These are phyloP conservation scores for Trichosporon ovoides DNA, from an alignment of 1,284 basidiomycete genomes.

Conservation along the genomic window DNA sequence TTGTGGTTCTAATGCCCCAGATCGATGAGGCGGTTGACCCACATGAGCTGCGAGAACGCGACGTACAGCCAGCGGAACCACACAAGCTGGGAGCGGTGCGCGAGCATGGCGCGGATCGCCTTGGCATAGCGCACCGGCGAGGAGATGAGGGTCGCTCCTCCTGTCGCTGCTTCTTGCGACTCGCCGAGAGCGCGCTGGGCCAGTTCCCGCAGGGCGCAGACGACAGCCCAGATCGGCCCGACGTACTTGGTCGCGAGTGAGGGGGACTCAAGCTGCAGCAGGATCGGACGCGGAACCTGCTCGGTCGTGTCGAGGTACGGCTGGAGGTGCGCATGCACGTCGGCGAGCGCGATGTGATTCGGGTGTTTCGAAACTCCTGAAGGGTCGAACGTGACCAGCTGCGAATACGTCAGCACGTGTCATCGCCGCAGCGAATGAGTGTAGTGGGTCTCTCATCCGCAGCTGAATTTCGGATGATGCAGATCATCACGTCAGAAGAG, in stretches of 20 bases:
- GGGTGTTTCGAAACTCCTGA: conserved; percentile 78
- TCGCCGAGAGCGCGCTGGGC: not conserved
- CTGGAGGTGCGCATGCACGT: conserved; percentile 48
- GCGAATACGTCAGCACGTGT: conserved; percentile 5
- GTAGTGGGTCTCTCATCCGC: not conserved
- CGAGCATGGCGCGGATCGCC: conserved; percentile 64
- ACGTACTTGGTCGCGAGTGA: conserved; percentile 55
- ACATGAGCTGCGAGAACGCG: conserved; percentile 80
- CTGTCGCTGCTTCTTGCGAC: not conserved
- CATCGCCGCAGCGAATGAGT: not conserved
- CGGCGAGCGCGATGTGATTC: conserved; percentile 76
- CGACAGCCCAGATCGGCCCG: conserved; percentile 20
- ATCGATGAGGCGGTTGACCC: conserved; percentile 72
- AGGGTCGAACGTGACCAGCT: conserved; percentile 89
- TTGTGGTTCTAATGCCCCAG: not conserved
- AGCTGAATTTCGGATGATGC: too few species aligned
- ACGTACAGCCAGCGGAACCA: conserved; percentile 91
- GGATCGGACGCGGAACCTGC: conserved; percentile 29
- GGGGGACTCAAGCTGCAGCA: conserved; percentile 61
- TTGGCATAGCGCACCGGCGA: conserved; percentile 56
- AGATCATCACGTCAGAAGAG: too few species aligned
- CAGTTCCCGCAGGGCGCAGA: conserved; percentile 3
- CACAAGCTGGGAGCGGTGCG: conserved; percentile 70
- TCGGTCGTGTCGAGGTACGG: conserved; percentile 15
- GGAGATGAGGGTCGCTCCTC: conserved; percentile 51